Base-by-base conservation (phyloP, 140 eudicot species). In the Oenanthe javanica region DNA sequence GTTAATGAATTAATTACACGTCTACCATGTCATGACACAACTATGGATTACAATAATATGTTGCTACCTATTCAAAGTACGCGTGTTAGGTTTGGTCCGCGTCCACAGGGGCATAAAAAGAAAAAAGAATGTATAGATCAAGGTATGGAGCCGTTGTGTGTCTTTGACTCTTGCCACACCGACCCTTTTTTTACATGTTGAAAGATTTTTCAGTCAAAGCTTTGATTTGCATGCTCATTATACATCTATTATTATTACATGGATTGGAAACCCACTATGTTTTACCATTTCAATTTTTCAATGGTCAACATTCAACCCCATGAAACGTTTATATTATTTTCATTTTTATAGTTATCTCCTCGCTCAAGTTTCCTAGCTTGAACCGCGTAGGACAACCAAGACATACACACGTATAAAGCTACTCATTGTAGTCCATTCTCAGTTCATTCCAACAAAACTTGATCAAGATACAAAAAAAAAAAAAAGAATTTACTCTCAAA, bases 281-380 rank as follows among this genome's bases (percentile, higher is more conserved):
- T 42, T 45, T 45, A 18, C 57, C 38, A 45, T 46, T 73, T 73
- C 52, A 16, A 18, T 2, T 15, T 43, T 43, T 43, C 55, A 73
- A n/a, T 73, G 77, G 77, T 73, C 77, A 73, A 73, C 40, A 21
- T 73, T 73, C 77, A 73, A 73, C 77, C 31, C 50, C 52, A 19
- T 42, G 14, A 27, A 72, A 16, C 31, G 76, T 19, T 40, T 14
- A 40, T 71, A 71, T 72, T 31, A 31, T 31, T 31, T 31, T 31
- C 31, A 31, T 31, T 31, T 42, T 16, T 36, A 5, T 42, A 21
- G 8, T 21, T 9, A 73, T 3, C 54, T 45, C 55, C 13, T 73
- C 1, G 23, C 77, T 23, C 48, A 71, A 31, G 45, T 71, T n/a
- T 43, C 50, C 27, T 46, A 2, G 57, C 50, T 25, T 73, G 7